Percentiles rank a stretch among this genome's conserved stretches.
These are phyloP conservation scores for Ceratobasidium sp. DNA, from an alignment of 1,284 basidiomycete genomes.

Conservation along the genomic window DNA sequence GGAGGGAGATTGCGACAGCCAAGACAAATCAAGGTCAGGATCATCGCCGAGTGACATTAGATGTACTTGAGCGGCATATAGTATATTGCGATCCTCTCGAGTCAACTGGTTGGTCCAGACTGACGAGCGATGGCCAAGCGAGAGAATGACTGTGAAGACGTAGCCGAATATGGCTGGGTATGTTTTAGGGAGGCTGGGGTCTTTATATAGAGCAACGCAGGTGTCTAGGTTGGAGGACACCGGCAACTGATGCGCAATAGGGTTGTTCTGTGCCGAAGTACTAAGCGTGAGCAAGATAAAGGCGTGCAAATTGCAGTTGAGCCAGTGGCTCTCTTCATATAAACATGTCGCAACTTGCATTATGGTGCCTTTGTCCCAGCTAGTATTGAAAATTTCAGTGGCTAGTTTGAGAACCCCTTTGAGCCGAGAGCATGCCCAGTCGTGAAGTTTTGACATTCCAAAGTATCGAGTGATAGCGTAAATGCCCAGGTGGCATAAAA, in stretches of 20 bases:
- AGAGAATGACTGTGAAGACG: not conserved
- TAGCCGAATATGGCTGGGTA: not conserved
- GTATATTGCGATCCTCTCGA: constrained; percentile 5
- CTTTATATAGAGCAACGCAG: constrained; percentile 1
- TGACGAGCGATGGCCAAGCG: not conserved
- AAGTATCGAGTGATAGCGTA: not conserved
- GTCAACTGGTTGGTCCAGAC: not conserved
- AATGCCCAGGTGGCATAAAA: not conserved
- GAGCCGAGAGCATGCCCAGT: not conserved
- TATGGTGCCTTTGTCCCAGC: not conserved
- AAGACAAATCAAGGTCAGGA: not conserved
- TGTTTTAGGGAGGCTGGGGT: not conserved
- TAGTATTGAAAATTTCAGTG: not conserved
- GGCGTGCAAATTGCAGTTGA: not conserved
- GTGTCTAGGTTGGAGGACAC: not conserved
- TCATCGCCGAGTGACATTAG: not conserved
- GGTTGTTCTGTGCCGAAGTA: not conserved
- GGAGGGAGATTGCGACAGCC: not conserved
- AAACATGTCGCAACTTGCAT: not conserved
- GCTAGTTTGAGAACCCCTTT: not conserved
- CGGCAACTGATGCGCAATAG: not conserved
- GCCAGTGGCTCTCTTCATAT: not conserved
- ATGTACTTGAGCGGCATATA: constrained; percentile 11
- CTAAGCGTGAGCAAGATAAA: not conserved
- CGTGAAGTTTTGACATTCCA: not conserved